Conservation (phyloP, 148 eudicot genomes). For the Arbutus unedo region DNA sequence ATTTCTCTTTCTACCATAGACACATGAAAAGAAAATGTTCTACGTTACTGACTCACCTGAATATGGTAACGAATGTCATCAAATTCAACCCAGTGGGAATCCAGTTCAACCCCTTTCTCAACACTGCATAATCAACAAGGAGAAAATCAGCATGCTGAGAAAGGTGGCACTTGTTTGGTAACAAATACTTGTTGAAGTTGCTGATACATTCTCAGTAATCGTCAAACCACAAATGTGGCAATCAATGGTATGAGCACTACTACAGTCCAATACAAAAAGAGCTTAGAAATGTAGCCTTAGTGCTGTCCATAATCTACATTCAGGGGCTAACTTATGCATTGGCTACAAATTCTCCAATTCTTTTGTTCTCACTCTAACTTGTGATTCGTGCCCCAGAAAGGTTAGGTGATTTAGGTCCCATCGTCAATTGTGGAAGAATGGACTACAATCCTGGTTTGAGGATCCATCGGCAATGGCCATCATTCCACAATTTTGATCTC, state of each 20-base stretch:
- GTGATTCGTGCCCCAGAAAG: background rate
- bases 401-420: background rate
- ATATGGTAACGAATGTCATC: slow-evolving; percentile 88
- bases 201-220: background rate
- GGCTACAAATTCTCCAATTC: background rate
- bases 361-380: background rate
- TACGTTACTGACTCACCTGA: slow-evolving; percentile 47
- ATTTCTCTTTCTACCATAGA: background rate
- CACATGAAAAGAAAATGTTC: background rate
- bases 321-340: background rate
- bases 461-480: background rate
- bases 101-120: slow-evolving; percentile 89
- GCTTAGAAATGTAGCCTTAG: background rate
- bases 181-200: background rate
- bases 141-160: slow-evolving; percentile 13
- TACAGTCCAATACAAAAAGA: background rate
- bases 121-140: slow-evolving; percentile 42
- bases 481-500: background rate
- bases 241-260: background rate
- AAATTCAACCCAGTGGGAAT: slow-evolving; percentile 91
- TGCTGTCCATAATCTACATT: background rate
- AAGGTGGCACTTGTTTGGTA: background rate
- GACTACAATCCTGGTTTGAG: background rate
- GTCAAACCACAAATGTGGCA: background rate
- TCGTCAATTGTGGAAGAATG: background rate